Evolutionary conservation across 306 rosid species (phyloP).

Genomic region (Rubus parviflorus): DNA sequence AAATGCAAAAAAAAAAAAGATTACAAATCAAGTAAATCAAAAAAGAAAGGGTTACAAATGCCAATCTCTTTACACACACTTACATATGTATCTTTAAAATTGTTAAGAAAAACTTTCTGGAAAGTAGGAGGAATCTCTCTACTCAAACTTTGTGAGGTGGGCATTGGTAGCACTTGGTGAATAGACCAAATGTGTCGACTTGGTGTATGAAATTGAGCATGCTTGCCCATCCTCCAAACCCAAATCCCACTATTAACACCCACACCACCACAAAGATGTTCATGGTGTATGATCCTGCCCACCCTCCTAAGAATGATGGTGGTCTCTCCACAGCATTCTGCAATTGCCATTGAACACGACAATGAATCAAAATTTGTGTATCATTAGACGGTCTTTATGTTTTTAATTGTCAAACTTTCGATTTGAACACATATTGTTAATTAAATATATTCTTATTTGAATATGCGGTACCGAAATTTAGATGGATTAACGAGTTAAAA

Average conservation of each 20-base stretch:
- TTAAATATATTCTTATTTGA: not conserved
- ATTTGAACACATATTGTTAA: too few species aligned
- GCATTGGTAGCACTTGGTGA: slow-evolving; percentile 90
- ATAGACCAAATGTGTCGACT: slow-evolving; percentile 75
- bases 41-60: slow-evolving; percentile 34
- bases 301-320: slow-evolving; percentile 78
- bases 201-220: slow-evolving; percentile 80
- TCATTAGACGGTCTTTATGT: not conserved
- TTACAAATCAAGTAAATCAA: slow-evolving; percentile 4
- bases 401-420: not conserved
- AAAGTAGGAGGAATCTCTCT: slow-evolving; percentile 27
- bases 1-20: not conserved
- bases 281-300: slow-evolving; percentile 73
- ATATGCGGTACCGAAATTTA: not conserved
- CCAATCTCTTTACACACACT: slow-evolving; percentile 86
- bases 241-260: slow-evolving; percentile 94
- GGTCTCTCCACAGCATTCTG: slow-evolving; percentile 98
- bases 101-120: slow-evolving; percentile 17
- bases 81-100: slow-evolving; percentile 42
- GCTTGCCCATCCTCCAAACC: slow-evolving; percentile 99
- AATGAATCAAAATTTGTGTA: not conserved
- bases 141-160: slow-evolving; percentile 77
- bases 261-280: slow-evolving; percentile 85
- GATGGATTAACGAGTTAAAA: not conserved
- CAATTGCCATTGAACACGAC: not conserved